A percentile compares a stretch with the other conserved stretches of the same genome.
Conservation (phyloP, 176 grass and related monocot species). For the Eragrostis nindensis region DNA sequence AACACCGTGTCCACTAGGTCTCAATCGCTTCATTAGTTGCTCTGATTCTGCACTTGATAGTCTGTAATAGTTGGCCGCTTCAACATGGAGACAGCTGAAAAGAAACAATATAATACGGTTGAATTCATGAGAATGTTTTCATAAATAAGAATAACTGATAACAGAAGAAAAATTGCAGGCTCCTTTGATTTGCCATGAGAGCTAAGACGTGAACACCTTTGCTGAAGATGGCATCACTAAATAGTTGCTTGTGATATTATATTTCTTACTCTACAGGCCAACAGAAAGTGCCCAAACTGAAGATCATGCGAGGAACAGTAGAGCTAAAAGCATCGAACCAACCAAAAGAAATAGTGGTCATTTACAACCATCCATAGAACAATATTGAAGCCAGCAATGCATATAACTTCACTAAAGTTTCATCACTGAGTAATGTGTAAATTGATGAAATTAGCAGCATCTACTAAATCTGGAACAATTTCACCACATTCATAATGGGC, state of each 20-base stretch:
- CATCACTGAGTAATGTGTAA: not conserved
- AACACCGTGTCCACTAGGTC: constrained; percentile 66
- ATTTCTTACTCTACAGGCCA: constrained; percentile 15
- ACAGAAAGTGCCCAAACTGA: constrained; percentile 14
- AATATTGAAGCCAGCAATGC: not conserved
- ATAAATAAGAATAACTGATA: not conserved
- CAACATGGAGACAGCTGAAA: constrained; percentile 65
- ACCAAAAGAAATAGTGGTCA: not conserved
- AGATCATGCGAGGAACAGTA: not conserved
- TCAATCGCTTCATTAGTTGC: constrained; percentile 91
- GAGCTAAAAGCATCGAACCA: constrained; percentile 17
- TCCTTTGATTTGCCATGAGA: constrained; percentile 8
- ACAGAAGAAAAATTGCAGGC: constrained; percentile 16
- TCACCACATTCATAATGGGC: not conserved
- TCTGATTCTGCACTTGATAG: constrained; percentile 95
- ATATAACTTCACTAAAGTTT: not conserved
- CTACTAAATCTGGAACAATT: not conserved
- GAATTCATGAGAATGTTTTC: constrained; percentile 33
- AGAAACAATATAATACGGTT: constrained; percentile 37
- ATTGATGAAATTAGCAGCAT: constrained; percentile 8
- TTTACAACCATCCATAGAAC: not conserved
- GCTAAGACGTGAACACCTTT: not conserved
- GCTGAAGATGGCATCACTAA: constrained; percentile 32
- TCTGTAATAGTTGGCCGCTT: constrained; percentile 86
- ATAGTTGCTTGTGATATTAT: not conserved